These are phyloP conservation scores for Calendula officinalis DNA, from an alignment of 129 eudicot species.

Conservation along the genomic window DNA sequence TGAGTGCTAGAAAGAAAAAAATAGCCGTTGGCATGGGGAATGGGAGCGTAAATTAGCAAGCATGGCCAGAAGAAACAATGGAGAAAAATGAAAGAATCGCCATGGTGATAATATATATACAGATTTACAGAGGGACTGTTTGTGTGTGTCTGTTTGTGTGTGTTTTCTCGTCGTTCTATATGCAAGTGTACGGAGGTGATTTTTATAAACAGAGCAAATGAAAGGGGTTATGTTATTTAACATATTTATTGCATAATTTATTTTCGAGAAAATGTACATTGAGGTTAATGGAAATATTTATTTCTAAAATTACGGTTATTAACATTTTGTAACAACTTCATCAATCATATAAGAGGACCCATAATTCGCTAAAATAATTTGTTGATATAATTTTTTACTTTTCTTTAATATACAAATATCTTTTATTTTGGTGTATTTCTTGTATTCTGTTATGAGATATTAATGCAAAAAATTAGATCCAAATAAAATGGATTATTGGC, in stretches of 20 bases:
- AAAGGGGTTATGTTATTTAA: background rate
- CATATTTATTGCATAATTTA: background rate
- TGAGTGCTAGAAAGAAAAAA: constrained; percentile 19
- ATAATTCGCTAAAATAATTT: no score
- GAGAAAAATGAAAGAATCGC: constrained; percentile 18
- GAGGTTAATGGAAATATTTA: no score
- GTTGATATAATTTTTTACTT: no score
- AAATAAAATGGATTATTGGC: no score
- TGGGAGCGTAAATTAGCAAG: constrained; percentile 39
- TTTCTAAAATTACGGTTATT: no score
- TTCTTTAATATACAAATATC: no score
- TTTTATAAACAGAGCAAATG: background rate
- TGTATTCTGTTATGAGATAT: no score
- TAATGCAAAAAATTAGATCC: no score
- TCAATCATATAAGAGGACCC: no score
- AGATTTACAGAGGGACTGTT: constrained; percentile 11
- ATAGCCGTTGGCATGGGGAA: constrained; percentile 68
- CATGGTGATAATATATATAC: constrained; percentile 25
- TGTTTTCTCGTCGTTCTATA: background rate
- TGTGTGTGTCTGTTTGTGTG: constrained; percentile 3
- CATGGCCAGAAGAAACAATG: constrained; percentile 36
- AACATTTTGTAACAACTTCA: no score
- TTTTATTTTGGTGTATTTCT: no score
- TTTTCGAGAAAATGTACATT: no score
- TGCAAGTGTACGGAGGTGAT: background rate